Percentiles rank a stretch among this genome's conserved stretches.
Evolutionary conservation across 2,329 filamentous ascomycete genomes (phyloP).

Genomic region (Chalaropsis ovoidea): DNA sequence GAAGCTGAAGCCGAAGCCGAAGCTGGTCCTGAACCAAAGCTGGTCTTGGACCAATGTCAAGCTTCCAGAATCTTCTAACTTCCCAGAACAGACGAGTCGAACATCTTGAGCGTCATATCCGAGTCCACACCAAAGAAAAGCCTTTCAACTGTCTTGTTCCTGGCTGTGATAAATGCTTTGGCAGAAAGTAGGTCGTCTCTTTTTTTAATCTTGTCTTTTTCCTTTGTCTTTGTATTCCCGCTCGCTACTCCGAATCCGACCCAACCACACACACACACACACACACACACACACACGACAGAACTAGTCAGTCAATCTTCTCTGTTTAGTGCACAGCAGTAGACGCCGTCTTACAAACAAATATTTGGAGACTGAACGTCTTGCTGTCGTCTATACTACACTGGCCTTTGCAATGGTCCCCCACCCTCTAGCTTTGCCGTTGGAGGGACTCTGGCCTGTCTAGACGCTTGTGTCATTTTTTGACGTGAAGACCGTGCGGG

Average conservation of each 20-base stretch:
- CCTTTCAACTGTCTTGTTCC: constrained; percentile 51
- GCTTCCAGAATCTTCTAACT: constrained; percentile 23
- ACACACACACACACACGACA: neutral
- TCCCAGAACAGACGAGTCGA: constrained; percentile 46
- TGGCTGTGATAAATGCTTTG: constrained; percentile 53
- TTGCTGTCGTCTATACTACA: neutral
- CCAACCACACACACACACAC: neutral
- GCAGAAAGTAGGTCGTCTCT: constrained; percentile 43
- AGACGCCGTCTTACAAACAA: neutral
- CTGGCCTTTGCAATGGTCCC: neutral
- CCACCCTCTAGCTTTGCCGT: neutral
- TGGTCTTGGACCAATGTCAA: neutral
- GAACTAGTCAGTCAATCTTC: neutral
- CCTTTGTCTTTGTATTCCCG: constrained; percentile 9
- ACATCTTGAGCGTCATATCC: constrained; percentile 54
- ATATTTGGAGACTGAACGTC: constrained; percentile 2
- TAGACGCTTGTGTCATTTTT: neutral
- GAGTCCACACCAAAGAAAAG: constrained; percentile 56
- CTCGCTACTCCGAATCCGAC: constrained; percentile 24
- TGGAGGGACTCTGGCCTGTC: neutral
- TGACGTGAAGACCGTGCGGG: neutral
- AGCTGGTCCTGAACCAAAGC: no score
- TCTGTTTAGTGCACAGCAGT: neutral
- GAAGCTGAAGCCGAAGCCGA: constrained; percentile 22
- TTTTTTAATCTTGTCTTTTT: neutral